A percentile compares a stretch with the other conserved stretches of the same genome.
phyloP scores from a whole-genome alignment of 1,284 basidiomycete genomes.

The Lignosus rhinocerotis region DNA sequence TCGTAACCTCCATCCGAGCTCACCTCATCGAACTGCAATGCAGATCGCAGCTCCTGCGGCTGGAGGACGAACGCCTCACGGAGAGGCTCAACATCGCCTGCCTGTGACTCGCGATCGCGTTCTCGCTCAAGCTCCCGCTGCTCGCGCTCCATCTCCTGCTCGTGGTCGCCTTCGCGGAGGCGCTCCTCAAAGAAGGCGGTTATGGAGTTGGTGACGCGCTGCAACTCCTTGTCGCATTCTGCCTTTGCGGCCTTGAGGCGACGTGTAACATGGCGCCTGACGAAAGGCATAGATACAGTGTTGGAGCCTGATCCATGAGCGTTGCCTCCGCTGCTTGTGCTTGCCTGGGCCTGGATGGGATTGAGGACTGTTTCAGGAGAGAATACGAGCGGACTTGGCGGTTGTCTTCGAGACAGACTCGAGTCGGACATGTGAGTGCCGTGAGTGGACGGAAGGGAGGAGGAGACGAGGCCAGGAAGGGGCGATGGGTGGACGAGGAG shows the following conservation, averaged over 20 bases:
- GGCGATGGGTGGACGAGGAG: conserved; percentile 20
- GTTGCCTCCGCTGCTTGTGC: conserved; percentile 29
- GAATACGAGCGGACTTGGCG: conserved; percentile 76
- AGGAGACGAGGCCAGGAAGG: conserved; percentile 16
- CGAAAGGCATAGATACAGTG: conserved; percentile 88
- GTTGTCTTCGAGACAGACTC: conserved; percentile 59
- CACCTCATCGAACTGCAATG: conserved; percentile 65
- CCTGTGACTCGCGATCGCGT: conserved; percentile 45
- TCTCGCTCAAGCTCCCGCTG: conserved; percentile 50
- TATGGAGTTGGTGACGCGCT: conserved; percentile 90
- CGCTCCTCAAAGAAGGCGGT: conserved; percentile 93
- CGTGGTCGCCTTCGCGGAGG: conserved; percentile 73
- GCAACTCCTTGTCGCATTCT: conserved; percentile 93
- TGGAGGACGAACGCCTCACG: conserved; percentile 62
- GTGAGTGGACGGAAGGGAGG: conserved; percentile 19
- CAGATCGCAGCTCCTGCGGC: conserved; percentile 53
- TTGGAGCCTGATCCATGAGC: conserved; percentile 58
- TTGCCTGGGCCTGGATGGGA: conserved; percentile 42
- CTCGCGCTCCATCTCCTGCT: conserved; percentile 61
- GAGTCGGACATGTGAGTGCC: conserved; percentile 61
- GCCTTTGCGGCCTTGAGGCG: conserved; percentile 93
- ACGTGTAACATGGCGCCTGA: conserved; percentile 90
- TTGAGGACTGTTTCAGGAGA: conserved; percentile 64
- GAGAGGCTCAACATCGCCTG: conserved; percentile 52
- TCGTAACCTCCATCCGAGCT: conserved; percentile 81